Evolutionary conservation across 768 basidiomycete genomes (phyloP), one percentile per base, ranked within the genome.

Genomic region (Podaxis sp.): DNA sequence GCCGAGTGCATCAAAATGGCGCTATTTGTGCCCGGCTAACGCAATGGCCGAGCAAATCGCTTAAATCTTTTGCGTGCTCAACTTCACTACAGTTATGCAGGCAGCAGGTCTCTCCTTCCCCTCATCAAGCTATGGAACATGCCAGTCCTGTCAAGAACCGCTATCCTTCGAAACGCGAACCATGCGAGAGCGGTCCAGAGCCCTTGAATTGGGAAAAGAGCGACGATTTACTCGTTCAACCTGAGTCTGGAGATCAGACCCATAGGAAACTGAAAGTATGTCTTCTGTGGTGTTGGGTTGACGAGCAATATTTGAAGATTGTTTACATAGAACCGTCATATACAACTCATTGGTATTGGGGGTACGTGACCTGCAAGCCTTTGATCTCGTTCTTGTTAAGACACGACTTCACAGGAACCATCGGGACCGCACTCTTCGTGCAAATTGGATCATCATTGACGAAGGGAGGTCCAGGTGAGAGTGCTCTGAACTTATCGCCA

Each of bases 361-460:
- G 82, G 82, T 80, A 65, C 52, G 69, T 64, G 9, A 28, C 51
- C 12, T 17, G 12, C 51, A 13, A 28, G 30, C 9, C 12, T 24
- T 51, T 26, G 22, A 49, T 63, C 19, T 38, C 26, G 55, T 64
- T 48, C n/a, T n/a, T 51, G 33, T 52, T 63, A 53, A 51, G 57
- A 38, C 15, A 40, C 44, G 51, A 13, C 22, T 24, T 49, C 42
- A 52, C 58, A 79, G 89, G 89, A 52, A 87, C 88, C n/a, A 82
- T 92, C 63, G 89, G 89, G 58, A 90, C 89, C 2, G 88, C 86
- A 59, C 79, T 90, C 19, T 90, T 90, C 75, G 82, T 91, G 13
- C 89, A 89, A 67, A 89, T 88, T n/a, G 88, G 89, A 22, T 68
- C 77, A 2, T 74, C 83, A 3, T 73, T 92, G 30, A 77, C 79